phyloP scores from a whole-genome alignment of 2,329 filamentous ascomycete species.

The Fonsecaea erecta region DNA sequence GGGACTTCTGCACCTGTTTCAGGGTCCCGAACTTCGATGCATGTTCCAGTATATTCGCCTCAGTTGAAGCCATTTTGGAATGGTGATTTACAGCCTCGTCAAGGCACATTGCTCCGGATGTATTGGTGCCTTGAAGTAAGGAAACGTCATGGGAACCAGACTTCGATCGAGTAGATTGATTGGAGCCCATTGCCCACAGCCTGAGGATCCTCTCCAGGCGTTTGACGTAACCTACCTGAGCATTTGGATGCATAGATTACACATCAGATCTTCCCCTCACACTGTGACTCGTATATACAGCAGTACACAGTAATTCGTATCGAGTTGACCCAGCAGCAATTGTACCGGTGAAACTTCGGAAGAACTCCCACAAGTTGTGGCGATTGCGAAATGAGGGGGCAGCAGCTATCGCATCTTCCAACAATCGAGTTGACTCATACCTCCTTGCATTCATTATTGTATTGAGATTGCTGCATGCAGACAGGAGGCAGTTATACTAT shows the following conservation, averaged over 20 bases:
- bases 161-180: background rate
- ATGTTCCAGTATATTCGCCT: slow-evolving; percentile 1
- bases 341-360: slow-evolving; percentile 5
- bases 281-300: too few species aligned
- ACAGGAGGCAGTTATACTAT: background rate
- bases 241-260: too few species aligned
- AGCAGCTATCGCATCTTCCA: background rate
- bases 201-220: background rate
- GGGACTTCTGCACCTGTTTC: slow-evolving; percentile 7
- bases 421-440: background rate
- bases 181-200: background rate
- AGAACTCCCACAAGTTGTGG: background rate
- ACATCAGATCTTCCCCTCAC: background rate
- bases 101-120: background rate
- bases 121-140: background rate
- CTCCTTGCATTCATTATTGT: background rate
- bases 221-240: background rate
- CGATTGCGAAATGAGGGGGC: slow-evolving; percentile 6
- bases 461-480: background rate
- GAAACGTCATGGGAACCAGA: background rate
- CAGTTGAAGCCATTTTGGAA: background rate
- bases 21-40: slow-evolving; percentile 7
- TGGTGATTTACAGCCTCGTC: background rate
- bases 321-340: background rate
- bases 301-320: background rate